These are phyloP conservation scores for Mollisiaceae sp. DNA, from an alignment of 2,329 filamentous ascomycete species.

Conservation along the genomic window DNA sequence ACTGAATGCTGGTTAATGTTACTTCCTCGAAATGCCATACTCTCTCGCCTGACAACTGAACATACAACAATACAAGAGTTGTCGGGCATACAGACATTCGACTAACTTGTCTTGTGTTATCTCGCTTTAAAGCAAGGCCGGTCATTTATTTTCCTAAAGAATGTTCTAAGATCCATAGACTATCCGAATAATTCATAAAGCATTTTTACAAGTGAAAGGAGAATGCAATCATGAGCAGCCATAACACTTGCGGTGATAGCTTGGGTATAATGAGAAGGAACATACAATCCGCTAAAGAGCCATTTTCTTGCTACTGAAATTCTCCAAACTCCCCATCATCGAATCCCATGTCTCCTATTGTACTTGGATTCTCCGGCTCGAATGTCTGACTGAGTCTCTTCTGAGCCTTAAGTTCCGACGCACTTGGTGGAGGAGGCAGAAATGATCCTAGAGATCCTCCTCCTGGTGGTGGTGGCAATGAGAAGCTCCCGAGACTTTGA, in stretches of 20 bases:
- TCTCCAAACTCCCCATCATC: constrained; percentile 90
- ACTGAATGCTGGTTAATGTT: no score
- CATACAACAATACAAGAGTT: no score
- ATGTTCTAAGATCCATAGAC: no score
- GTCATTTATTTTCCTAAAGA: no score
- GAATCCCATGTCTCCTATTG: constrained; percentile 53
- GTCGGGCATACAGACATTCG: no score
- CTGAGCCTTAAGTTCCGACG: constrained; percentile 64
- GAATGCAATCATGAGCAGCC: neutral
- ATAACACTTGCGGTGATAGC: neutral
- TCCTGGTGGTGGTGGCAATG: constrained; percentile 69
- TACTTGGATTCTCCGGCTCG: constrained; percentile 49
- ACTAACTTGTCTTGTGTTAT: no score
- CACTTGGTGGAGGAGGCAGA: constrained; percentile 71
- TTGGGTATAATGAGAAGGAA: constrained; percentile 3
- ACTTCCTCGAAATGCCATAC: no score
- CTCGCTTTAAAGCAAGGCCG: no score
- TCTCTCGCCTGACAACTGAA: no score
- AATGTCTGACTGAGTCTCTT: constrained; percentile 58
- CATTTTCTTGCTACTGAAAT: constrained; percentile 53
- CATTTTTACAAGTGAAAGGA: neutral
- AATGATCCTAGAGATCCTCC: constrained; percentile 46
- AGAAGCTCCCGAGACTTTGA: constrained; percentile 55
- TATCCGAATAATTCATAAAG: neutral
- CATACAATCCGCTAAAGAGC: neutral